A percentile compares a stretch with the other conserved stretches of the same genome.
phyloP scores from a whole-genome alignment of 2,329 filamentous ascomycete genomes.

The Teratosphaeriaceae sp. region DNA sequence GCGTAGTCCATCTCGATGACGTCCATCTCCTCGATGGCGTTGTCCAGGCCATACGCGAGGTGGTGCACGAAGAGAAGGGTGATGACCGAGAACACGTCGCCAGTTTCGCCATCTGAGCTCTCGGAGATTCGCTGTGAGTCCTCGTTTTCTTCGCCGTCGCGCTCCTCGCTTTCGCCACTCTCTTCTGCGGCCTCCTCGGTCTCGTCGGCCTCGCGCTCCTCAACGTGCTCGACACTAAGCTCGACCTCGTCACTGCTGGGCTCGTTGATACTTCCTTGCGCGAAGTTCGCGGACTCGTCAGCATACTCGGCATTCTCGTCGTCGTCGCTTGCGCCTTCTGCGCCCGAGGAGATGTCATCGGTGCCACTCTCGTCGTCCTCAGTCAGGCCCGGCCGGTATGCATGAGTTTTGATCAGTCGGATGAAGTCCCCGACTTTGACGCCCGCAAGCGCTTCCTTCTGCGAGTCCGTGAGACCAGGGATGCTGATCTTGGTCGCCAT shows the following conservation, averaged over 20 bases:
- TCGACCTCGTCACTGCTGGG: neutral
- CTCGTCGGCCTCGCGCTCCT: neutral
- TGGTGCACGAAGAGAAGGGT: constrained; percentile 7
- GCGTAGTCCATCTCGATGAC: constrained; percentile 12
- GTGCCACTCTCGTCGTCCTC: neutral
- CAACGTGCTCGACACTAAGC: neutral
- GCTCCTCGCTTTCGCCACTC: constrained; percentile 10
- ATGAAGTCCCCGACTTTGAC: constrained; percentile 16
- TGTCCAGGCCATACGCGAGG: constrained; percentile 7
- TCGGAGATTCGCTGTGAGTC: neutral
- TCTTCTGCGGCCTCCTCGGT: constrained; percentile 7
- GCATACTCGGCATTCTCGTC: neutral
- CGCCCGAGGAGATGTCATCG: neutral
- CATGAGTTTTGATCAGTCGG: constrained; percentile 9
- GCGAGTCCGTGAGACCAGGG: constrained; percentile 4
- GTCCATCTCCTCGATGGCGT: constrained; percentile 10
- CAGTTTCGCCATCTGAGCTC: constrained; percentile 7
- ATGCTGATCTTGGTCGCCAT: neutral
- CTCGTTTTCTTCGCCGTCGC: constrained; percentile 5
- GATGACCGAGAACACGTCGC: neutral
- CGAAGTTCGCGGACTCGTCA: neutral
- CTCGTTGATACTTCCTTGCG: neutral
- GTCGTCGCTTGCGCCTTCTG: neutral
- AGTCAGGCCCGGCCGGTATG: neutral
- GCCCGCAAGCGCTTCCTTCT: constrained; percentile 9